phyloP scores from a whole-genome alignment of 768 basidiomycete genomes.

The Lentinula guzmanii region DNA sequence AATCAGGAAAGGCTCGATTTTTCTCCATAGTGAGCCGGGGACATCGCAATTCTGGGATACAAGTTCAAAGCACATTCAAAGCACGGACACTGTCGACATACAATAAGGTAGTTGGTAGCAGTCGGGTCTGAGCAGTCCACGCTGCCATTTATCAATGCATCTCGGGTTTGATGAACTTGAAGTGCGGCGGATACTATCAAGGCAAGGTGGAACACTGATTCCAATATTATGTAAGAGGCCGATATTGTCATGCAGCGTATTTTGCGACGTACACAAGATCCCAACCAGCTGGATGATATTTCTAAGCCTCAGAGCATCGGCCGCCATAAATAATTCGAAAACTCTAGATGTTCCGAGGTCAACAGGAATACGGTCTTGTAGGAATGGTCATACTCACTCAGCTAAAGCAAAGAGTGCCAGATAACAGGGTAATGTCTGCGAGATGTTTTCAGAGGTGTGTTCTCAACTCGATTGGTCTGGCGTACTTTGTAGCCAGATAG shows the following conservation, averaged over 20 bases:
- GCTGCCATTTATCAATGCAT: slow-evolving; percentile 41
- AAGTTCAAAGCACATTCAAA: neutral
- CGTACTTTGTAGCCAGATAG: slow-evolving; percentile 48
- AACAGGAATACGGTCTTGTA: neutral
- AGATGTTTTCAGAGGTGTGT: slow-evolving; percentile 2
- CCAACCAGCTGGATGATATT: slow-evolving; percentile 78
- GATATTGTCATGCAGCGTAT: neutral
- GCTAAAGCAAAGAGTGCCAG: slow-evolving; percentile 79
- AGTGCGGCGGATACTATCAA: slow-evolving; percentile 70
- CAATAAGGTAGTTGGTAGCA: slow-evolving; percentile 23
- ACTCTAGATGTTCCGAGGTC: slow-evolving; percentile 35
- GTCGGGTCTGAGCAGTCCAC: slow-evolving; percentile 26
- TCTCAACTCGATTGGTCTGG: neutral
- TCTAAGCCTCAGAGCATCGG: slow-evolving; percentile 74
- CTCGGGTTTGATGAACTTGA: slow-evolving; percentile 70
- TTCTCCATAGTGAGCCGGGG: slow-evolving; percentile 49
- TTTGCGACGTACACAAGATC: slow-evolving; percentile 47
- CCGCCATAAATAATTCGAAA: slow-evolving; percentile 75
- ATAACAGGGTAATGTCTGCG: slow-evolving; percentile 76
- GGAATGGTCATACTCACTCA: slow-evolving; percentile 43
- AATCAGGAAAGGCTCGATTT: slow-evolving; percentile 63
- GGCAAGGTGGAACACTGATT: slow-evolving; percentile 65
- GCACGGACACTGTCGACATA: slow-evolving; percentile 23
- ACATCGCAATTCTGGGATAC: slow-evolving; percentile 40
- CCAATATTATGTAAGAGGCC: neutral